Conservation (phyloP, 306 rosid species). For the Pyrus bretschneideri region DNA sequence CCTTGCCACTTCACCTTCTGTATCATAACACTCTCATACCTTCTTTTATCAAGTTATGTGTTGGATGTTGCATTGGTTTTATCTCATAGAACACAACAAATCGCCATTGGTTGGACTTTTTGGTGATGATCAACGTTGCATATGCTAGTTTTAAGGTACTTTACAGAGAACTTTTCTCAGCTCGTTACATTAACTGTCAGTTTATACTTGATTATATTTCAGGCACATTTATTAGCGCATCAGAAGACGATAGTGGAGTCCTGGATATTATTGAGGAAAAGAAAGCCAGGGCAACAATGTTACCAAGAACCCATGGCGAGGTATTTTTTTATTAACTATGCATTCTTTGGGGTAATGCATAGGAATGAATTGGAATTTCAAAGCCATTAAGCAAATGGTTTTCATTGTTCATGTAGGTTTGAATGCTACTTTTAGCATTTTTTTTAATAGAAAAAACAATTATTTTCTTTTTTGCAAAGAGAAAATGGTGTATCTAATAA, state of each 20-base stretch:
- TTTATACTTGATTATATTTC: slow-evolving; percentile 30
- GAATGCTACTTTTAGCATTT: neutral
- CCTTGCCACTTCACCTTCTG: neutral
- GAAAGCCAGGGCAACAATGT: slow-evolving; percentile 51
- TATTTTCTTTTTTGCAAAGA: neutral
- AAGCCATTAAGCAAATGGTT: neutral
- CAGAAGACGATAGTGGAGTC: slow-evolving; percentile 46
- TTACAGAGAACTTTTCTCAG: neutral
- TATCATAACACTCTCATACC: neutral
- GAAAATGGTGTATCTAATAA: neutral
- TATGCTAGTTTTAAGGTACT: neutral
- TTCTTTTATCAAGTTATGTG: neutral
- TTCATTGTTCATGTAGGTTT: neutral
- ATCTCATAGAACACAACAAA: neutral
- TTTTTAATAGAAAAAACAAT: neutral
- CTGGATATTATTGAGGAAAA: slow-evolving; percentile 44
- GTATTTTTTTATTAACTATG: slow-evolving; percentile 12
- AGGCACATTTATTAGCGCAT: slow-evolving; percentile 48
- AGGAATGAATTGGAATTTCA: neutral
- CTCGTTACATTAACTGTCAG: neutral
- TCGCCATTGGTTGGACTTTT: neutral
- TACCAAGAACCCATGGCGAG: slow-evolving; percentile 51
- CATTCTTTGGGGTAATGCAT: neutral
- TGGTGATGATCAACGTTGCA: neutral
- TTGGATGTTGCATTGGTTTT: neutral